Base-by-base conservation (phyloP, 768 basidiomycete species). In the Antrodiella citrinella region DNA sequence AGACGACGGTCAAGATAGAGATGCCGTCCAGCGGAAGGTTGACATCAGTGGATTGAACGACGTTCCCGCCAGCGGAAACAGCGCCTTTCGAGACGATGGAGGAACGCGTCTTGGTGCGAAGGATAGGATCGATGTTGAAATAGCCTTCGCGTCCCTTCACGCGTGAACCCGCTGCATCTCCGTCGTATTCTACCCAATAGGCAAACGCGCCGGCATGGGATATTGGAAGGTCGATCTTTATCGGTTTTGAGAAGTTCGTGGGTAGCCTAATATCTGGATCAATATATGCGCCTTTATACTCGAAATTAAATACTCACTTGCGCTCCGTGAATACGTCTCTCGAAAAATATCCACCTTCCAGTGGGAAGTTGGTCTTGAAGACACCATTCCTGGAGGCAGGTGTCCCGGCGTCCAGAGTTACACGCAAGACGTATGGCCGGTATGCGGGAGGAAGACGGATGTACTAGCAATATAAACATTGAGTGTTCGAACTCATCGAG, bases 181-280 rank as follows among this genome's bases (percentile, higher is more conserved):
- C 77, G 52, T 91, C 91, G 62, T 96, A 92, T 67, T 97, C 94
- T 42, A 99, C 72, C 82, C 86, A 96, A 68, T 90, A 98, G 49
- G 86, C 80, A 71, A 97, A 99, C 0, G 94, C 92, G 48, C 96
- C 96, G 0, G 96, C 91, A 54, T 93, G 91, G 3, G 91, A 93
- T 69, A 99, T 97, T 45, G 93, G 92, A 5, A 99, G 75, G 70
- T 98, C 92, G 39, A 98, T 81, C 56, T 90, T 84, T 51, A 99
- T 88, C 13, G 95, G 85, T 61, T 91, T 95, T 22, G 84, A 90
- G 60, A 92, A 85, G 65, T 93, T 77, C 5, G 77, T 82, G 7
- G 93, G 92, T 10, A 96, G 73, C 51, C 92, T 95, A 57, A 39
- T 49, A 35, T 21, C 44, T 51, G 40, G 40, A 26, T 9, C 47